Evolutionary conservation across 2,329 filamentous ascomycete species (phyloP).

Genomic region (Ophiostoma triangulosporum): DNA sequence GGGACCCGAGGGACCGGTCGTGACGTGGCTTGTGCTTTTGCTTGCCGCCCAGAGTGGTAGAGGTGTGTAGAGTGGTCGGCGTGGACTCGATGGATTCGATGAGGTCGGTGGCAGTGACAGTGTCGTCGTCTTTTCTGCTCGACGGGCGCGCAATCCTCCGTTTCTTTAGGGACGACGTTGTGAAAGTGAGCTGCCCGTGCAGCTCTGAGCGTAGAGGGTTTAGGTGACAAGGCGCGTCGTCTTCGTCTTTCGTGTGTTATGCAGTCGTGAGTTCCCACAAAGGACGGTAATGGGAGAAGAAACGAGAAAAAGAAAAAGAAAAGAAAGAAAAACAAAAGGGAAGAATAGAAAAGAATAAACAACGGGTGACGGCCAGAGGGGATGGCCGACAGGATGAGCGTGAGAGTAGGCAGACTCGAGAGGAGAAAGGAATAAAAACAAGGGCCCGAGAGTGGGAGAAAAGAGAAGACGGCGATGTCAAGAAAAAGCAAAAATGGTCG

Average conservation of each 20-base stretch:
- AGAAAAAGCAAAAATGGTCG: background rate
- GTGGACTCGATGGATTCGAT: slow-evolving; percentile 19
- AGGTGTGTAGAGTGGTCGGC: background rate
- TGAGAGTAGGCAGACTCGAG: background rate
- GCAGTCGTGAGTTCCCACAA: background rate
- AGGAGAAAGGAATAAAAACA: background rate
- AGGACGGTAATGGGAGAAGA: background rate
- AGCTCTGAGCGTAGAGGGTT: slow-evolving; percentile 45
- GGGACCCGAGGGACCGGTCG: background rate
- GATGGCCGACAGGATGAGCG: background rate
- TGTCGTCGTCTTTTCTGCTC: slow-evolving; percentile 24
- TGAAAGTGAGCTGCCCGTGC: slow-evolving; percentile 54
- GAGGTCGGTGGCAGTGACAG: slow-evolving; percentile 18
- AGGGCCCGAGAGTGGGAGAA: background rate
- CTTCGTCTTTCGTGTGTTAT: background rate
- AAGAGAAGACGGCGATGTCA: background rate
- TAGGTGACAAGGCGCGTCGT: background rate
- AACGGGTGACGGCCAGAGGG: background rate
- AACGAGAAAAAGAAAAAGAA: background rate
- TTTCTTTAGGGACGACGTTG: slow-evolving; percentile 63
- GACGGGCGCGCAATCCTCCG: slow-evolving; percentile 46
- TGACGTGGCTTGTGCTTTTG: background rate
- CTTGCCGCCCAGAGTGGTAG: background rate
- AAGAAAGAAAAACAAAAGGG: background rate
- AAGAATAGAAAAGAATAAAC: background rate